Conservation (phyloP, 164 flowering plant genomes). For the Buxus sempervirens region DNA sequence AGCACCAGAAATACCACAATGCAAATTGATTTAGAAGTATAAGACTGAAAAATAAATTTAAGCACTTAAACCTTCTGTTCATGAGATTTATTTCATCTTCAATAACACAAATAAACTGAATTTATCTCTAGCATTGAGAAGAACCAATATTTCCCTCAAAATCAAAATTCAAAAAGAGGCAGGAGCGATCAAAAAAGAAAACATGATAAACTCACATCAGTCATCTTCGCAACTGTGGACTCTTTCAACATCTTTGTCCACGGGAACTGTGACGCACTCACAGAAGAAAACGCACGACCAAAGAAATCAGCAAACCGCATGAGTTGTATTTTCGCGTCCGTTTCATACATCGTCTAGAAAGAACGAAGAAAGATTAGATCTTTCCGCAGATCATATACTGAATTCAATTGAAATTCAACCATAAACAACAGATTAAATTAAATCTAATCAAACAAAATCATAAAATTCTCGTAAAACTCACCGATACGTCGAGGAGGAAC, state of each 20-base stretch:
- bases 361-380: neutral
- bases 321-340: conserved; percentile 58
- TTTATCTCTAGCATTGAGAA: no score
- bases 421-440: conserved; percentile 10
- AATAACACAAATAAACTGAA: no score
- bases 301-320: conserved; percentile 86
- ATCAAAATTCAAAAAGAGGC: no score
- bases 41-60: no score
- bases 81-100: no score
- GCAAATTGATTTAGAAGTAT: no score
- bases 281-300: conserved; percentile 57
- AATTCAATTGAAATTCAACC: conserved; percentile 3
- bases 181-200: no score
- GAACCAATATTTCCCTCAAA: no score
- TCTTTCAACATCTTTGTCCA: conserved; percentile 71
- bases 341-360: conserved; percentile 52
- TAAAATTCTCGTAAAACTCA: conserved; percentile 23
- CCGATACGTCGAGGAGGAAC: conserved; percentile 54
- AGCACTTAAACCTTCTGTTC: no score
- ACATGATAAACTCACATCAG: conserved; percentile 45
- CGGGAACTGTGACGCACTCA: conserved; percentile 60
- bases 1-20: no score
- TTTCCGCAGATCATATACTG: neutral
- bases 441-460: conserved; percentile 2
- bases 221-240: conserved; percentile 52